Evolutionary conservation across 2,329 filamentous ascomycete species (phyloP).

Genomic region (Aspergillus novofumigatus): DNA sequence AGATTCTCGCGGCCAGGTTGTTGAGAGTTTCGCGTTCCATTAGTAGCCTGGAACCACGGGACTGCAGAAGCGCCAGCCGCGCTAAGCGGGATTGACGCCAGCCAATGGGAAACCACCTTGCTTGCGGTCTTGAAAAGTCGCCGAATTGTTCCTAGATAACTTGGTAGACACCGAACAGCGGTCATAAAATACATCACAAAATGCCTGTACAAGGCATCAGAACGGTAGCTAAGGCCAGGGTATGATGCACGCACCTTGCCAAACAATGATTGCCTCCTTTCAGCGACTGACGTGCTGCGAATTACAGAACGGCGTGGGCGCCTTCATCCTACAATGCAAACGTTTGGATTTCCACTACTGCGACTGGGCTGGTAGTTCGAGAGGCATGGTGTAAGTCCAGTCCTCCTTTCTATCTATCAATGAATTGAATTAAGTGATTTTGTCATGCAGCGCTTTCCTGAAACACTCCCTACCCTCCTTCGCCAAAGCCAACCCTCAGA

Average conservation of each 20-base stretch:
- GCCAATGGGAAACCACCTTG: slow-evolving; percentile 22
- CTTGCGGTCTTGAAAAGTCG: slow-evolving; percentile 25
- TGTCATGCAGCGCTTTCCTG: slow-evolving; percentile 66
- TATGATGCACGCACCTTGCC: slow-evolving; percentile 30
- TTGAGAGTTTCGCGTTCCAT: slow-evolving; percentile 18
- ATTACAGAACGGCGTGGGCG: slow-evolving; percentile 84
- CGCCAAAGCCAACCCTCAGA: slow-evolving; percentile 73
- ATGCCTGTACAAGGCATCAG: slow-evolving; percentile 49
- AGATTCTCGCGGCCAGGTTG: slow-evolving; percentile 12
- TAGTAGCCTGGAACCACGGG: not conserved
- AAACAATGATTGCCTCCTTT: not conserved
- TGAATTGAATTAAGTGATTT: not conserved
- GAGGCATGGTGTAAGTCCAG: slow-evolving; percentile 78
- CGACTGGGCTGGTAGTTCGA: slow-evolving; percentile 89
- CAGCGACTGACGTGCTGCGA: slow-evolving; percentile 4
- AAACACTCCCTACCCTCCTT: slow-evolving; percentile 71
- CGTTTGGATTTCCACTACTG: slow-evolving; percentile 95
- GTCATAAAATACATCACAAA: slow-evolving; percentile 12
- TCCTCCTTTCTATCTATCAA: not conserved
- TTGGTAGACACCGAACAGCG: not conserved
- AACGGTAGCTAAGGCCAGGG: slow-evolving; percentile 53
- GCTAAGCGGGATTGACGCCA: slow-evolving; percentile 20
- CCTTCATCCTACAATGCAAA: slow-evolving; percentile 97
- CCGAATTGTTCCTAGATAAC: slow-evolving; percentile 10
- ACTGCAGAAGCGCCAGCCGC: slow-evolving; percentile 14